Conservation (phyloP, 2,329 filamentous ascomycete species). For the Septoria linicola region DNA sequence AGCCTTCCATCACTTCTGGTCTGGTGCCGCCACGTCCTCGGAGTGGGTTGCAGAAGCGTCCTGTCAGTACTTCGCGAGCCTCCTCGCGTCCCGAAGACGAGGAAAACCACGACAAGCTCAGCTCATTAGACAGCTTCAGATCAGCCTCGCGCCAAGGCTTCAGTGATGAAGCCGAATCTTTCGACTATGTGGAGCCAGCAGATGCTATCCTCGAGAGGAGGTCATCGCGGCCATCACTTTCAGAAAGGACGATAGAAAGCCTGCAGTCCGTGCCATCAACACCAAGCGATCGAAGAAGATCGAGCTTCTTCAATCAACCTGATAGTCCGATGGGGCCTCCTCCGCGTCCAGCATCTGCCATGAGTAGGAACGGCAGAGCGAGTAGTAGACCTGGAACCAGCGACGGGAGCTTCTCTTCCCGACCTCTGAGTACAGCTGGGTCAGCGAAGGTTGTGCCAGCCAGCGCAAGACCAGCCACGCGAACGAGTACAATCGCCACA, state of each 20-base stretch:
- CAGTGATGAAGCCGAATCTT: slow-evolving; percentile 24
- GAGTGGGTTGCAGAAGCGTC: slow-evolving; percentile 8
- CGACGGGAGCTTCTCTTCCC: slow-evolving; percentile 39
- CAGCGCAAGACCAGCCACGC: slow-evolving; percentile 36
- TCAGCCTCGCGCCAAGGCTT: slow-evolving; percentile 43
- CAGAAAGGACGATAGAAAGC: slow-evolving; percentile 83
- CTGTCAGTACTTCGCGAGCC: neutral
- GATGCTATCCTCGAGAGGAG: slow-evolving; percentile 34
- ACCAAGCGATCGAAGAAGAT: slow-evolving; percentile 65
- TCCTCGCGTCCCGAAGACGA: slow-evolving; percentile 26
- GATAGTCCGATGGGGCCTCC: slow-evolving; percentile 61
- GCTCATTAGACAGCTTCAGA: slow-evolving; percentile 45
- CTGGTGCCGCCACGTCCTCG: slow-evolving; percentile 4
- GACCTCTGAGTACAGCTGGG: slow-evolving; percentile 28
- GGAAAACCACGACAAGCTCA: slow-evolving; percentile 43
- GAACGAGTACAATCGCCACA: slow-evolving; percentile 16
- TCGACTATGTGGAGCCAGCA: slow-evolving; percentile 23
- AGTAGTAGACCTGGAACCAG: slow-evolving; percentile 52
- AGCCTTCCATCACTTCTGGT: slow-evolving; percentile 8
- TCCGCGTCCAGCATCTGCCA: slow-evolving; percentile 61
- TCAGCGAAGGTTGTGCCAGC: slow-evolving; percentile 39
- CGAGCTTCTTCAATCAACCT: slow-evolving; percentile 67
- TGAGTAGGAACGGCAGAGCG: slow-evolving; percentile 50
- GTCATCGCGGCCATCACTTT: slow-evolving; percentile 59
- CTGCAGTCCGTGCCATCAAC: slow-evolving; percentile 75